Percentiles rank a stretch among this genome's conserved stretches.
Evolutionary conservation across 2,329 filamentous ascomycete genomes (phyloP).

Genomic region (Beauveria australis): DNA sequence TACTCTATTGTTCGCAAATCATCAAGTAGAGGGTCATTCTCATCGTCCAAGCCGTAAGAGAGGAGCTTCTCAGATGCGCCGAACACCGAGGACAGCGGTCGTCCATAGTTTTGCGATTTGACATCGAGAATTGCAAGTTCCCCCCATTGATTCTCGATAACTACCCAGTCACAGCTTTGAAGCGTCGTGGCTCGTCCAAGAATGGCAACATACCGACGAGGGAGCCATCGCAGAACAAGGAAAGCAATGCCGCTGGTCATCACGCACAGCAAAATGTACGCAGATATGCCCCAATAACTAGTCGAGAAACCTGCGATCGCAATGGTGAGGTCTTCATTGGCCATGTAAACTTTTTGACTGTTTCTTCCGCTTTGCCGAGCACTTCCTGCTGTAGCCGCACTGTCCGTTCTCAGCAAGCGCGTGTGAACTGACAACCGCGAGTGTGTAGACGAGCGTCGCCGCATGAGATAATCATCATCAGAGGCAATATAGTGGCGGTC

Average conservation of each 20-base stretch:
- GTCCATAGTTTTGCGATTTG: constrained; percentile 43
- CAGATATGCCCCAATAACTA: constrained; percentile 56
- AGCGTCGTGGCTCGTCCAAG: constrained; percentile 63
- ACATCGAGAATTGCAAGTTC: constrained; percentile 77
- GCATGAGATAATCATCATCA: constrained; percentile 40
- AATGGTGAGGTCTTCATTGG: constrained; percentile 88
- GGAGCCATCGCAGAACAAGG: constrained; percentile 82
- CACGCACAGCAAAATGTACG: constrained; percentile 65
- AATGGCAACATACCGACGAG: constrained; percentile 72
- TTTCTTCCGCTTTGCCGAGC: constrained; percentile 53
- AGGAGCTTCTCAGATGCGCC: constrained; percentile 56
- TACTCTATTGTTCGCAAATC: constrained; percentile 77
- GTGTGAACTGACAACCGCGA: constrained; percentile 50
- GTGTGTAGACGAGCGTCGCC: constrained; percentile 54
- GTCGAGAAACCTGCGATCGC: constrained; percentile 88
- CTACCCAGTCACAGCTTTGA: constrained; percentile 77
- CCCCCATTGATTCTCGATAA: constrained; percentile 96
- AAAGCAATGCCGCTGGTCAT: constrained; percentile 70
- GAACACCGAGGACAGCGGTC: constrained; percentile 55
- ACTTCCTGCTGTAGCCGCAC: constrained; percentile 60
- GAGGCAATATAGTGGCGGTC: constrained; percentile 33
- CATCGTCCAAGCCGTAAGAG: constrained; percentile 46
- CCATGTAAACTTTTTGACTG: constrained; percentile 88
- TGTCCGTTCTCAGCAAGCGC: constrained; percentile 64
- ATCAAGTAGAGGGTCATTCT: constrained; percentile 65